These are phyloP conservation scores for Neofusicoccum cordaticola DNA, from an alignment of 2,329 filamentous ascomycete genomes.

Conservation along the genomic window DNA sequence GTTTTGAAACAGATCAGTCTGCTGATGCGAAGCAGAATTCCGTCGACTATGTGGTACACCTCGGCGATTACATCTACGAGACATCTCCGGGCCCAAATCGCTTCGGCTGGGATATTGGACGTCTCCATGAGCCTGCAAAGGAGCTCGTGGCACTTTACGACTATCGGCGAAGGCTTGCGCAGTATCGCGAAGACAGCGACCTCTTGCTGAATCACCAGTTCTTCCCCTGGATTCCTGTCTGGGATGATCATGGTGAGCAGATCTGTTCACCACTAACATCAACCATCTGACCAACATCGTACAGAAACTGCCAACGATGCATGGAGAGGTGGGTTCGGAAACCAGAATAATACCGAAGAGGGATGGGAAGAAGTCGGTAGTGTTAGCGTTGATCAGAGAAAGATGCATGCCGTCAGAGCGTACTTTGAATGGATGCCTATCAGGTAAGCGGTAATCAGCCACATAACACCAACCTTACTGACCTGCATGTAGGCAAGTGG, in stretches of 20 bases:
- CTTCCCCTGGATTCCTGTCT: slow-evolving; percentile 50
- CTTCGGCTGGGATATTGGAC: slow-evolving; percentile 32
- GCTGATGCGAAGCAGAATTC: slow-evolving; percentile 34
- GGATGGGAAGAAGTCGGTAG: slow-evolving; percentile 38
- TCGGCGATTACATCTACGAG: slow-evolving; percentile 47
- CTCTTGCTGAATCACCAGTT: slow-evolving; percentile 38
- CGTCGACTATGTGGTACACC: slow-evolving; percentile 41
- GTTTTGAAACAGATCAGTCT: background rate
- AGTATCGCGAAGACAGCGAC: slow-evolving; percentile 42
- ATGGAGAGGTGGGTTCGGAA: slow-evolving; percentile 57
- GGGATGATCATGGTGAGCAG: slow-evolving; percentile 57
- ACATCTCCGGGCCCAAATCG: slow-evolving; percentile 37
- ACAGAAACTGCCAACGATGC: slow-evolving; percentile 49
- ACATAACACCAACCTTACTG: slow-evolving; percentile 38
- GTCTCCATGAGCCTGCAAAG: slow-evolving; percentile 33
- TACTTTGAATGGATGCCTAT: slow-evolving; percentile 54
- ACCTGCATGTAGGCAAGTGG: slow-evolving; percentile 39
- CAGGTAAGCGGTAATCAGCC: background rate
- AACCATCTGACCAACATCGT: slow-evolving; percentile 29
- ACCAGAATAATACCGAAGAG: slow-evolving; percentile 43
- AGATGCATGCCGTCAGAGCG: slow-evolving; percentile 46
- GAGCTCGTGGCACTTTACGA: slow-evolving; percentile 44
- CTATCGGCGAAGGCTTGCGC: slow-evolving; percentile 42
- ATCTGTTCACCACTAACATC: background rate
- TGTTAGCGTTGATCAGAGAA: slow-evolving; percentile 42